phyloP scores from a whole-genome alignment of 495 filamentous ascomycete species.

The Penicillium tannophilum region DNA sequence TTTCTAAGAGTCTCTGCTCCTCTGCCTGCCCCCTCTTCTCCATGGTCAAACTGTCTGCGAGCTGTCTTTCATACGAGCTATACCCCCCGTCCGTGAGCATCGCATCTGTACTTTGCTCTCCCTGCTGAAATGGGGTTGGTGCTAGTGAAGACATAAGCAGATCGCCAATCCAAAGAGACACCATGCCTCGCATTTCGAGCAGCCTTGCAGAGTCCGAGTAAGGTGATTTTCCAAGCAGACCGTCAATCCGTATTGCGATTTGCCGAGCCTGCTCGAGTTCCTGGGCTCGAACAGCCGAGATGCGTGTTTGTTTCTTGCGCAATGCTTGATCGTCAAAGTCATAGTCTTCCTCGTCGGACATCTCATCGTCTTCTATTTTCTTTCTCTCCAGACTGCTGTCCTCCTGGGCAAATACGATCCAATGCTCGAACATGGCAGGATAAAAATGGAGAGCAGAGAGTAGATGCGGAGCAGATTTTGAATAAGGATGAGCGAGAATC shows the following conservation, averaged over 20 bases:
- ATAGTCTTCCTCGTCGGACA: conserved; percentile 35
- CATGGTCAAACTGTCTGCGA: conserved; percentile 36
- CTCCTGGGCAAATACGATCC: conserved; percentile 62
- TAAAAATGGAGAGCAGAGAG: conserved; percentile 61
- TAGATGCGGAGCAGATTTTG: conserved; percentile 43
- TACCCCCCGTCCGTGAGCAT: conserved; percentile 11
- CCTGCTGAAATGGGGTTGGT: conserved; percentile 10
- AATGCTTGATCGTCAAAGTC: conserved; percentile 14
- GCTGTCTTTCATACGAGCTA: conserved; percentile 32
- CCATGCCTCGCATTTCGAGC: conserved; percentile 64
- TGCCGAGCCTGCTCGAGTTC: conserved; percentile 53
- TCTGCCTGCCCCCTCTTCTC: conserved; percentile 31
- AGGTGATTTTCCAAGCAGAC: conserved; percentile 62
- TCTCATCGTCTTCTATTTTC: conserved; percentile 23
- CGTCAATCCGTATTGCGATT: conserved; percentile 65
- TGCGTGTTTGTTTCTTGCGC: conserved; percentile 21
- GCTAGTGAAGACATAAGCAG: conserved; percentile 44
- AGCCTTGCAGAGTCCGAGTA: conserved; percentile 61
- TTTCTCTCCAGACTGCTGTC: conserved; percentile 43
- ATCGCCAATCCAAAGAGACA: conserved; percentile 69
- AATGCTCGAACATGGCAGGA: conserved; percentile 66
- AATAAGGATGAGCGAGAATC: conserved; percentile 66
- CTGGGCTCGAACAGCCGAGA: conserved; percentile 27
- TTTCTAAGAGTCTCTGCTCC: conserved; percentile 36
- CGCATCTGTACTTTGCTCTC: conserved; percentile 22